phyloP scores from a whole-genome alignment of 768 basidiomycete species.

The Pleurotus sapidus region DNA sequence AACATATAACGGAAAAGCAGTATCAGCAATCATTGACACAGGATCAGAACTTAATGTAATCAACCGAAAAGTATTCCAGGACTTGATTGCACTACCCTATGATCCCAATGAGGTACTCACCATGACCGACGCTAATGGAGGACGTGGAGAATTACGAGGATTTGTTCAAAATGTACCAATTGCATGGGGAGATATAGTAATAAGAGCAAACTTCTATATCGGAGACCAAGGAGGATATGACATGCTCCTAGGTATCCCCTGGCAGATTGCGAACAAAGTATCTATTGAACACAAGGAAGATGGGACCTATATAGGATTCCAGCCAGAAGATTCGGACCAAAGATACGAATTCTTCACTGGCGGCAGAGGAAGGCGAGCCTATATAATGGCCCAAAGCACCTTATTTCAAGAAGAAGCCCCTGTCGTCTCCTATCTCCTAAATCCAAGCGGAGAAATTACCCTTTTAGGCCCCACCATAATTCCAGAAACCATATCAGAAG shows the following conservation, averaged over 20 bases:
- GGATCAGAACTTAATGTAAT: constrained; percentile 25
- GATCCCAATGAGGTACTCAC: constrained; percentile 9
- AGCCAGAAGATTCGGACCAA: background rate
- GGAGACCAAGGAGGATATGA: constrained; percentile 16
- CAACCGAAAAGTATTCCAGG: constrained; percentile 7
- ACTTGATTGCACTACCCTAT: constrained; percentile 5
- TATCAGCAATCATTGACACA: constrained; percentile 21
- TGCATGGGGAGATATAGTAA: constrained; percentile 17
- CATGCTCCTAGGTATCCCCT: constrained; percentile 19
- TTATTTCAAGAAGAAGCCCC: background rate
- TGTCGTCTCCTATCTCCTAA: too few relatives aligned
- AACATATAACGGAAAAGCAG: constrained; percentile 9
- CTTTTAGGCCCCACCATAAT: too few relatives aligned
- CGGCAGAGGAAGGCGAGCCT: background rate
- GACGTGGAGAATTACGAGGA: constrained; percentile 16
- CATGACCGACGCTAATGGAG: constrained; percentile 28
- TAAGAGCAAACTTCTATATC: constrained; percentile 18
- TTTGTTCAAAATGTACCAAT: constrained; percentile 17
- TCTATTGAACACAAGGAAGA: constrained; percentile 21
- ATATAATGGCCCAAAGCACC: background rate
- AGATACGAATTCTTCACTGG: background rate
- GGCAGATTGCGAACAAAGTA: constrained; percentile 21
- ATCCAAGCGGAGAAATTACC: background rate
- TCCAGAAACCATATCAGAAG: too few relatives aligned
- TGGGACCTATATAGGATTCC: constrained; percentile 22